Evolutionary conservation across 495 filamentous ascomycete genomes (phyloP).

Genomic region (Podospora fimiseda): DNA sequence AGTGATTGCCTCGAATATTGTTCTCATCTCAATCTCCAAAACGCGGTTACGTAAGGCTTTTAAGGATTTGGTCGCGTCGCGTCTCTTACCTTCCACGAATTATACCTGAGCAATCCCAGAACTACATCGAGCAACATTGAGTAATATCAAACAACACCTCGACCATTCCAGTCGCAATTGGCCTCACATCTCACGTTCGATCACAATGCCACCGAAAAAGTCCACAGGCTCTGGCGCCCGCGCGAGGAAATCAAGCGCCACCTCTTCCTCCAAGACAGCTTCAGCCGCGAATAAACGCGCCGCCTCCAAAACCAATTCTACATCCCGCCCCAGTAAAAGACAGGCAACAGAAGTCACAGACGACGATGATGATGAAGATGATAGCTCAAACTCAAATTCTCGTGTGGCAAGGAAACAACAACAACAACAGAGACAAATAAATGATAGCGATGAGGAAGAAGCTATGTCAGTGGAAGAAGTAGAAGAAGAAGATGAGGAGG

Average conservation of each 20-base stretch:
- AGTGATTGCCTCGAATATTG: neutral
- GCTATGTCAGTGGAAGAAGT: slow-evolving; percentile 14
- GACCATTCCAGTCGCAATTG: neutral
- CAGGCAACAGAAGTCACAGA: neutral
- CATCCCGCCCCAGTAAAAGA: neutral
- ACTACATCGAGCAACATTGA: neutral
- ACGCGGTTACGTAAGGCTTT: neutral
- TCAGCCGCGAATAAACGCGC: neutral
- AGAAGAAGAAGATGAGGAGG: slow-evolving; percentile 17
- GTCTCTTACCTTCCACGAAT: neutral
- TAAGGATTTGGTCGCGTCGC: slow-evolving; percentile 1
- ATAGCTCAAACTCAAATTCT: too few relatives aligned
- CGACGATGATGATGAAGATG: neutral
- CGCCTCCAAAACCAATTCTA: neutral
- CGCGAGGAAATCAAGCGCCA: neutral
- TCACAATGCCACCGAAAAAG: slow-evolving; percentile 17
- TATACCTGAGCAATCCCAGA: neutral
- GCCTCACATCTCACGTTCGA: neutral
- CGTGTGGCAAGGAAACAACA: neutral
- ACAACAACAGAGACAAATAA: slow-evolving; percentile 5
- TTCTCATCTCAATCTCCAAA: neutral
- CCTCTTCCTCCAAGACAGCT: neutral
- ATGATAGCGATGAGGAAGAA: slow-evolving; percentile 21
- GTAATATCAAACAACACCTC: neutral
- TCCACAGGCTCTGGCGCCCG: neutral